Evolutionary conservation across 352 stramenopile genomes (phyloP).

Genomic region (Pythium folliculosum): DNA sequence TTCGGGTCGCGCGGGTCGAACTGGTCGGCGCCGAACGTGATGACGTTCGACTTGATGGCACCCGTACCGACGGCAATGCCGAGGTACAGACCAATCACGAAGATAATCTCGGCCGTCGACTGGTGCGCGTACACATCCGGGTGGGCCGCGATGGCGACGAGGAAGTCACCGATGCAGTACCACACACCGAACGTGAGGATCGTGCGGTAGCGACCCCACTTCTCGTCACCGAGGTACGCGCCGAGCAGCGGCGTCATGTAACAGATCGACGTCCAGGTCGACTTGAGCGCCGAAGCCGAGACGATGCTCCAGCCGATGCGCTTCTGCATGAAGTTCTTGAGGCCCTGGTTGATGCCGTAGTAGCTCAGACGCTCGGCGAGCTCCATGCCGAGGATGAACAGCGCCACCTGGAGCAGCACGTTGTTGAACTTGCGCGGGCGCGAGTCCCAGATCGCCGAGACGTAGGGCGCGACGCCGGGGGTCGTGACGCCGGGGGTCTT

Average conservation of each 20-base stretch:
- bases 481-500: conserved; percentile 23
- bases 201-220: conserved; percentile 59
- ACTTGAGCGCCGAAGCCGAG: conserved; percentile 61
- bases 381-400: conserved; percentile 65
- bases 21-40: conserved; percentile 46
- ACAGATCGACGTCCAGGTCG: conserved; percentile 61
- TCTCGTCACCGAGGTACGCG: conserved; percentile 63
- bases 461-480: conserved; percentile 19
- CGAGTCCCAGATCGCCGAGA: conserved; percentile 44
- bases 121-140: conserved; percentile 48
- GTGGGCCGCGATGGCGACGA: conserved; percentile 58
- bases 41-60: conserved; percentile 34
- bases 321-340: conserved; percentile 86
- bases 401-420: conserved; percentile 60
- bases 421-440: conserved; percentile 53
- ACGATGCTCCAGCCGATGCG: conserved; percentile 56
- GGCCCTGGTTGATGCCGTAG: conserved; percentile 86
- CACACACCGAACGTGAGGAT: conserved; percentile 62
- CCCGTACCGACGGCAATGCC: conserved; percentile 42
- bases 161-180: conserved; percentile 65
- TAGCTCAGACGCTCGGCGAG: conserved; percentile 76
- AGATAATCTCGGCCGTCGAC: conserved; percentile 47
- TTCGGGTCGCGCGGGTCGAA: conserved; percentile 45
- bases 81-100: conserved; percentile 56
- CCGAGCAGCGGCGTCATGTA: conserved; percentile 61